A percentile compares a stretch with the other conserved stretches of the same genome.
These are phyloP conservation scores for Neostapfia colusana DNA, from an alignment of 176 grass and related monocot species.

Conservation along the genomic window DNA sequence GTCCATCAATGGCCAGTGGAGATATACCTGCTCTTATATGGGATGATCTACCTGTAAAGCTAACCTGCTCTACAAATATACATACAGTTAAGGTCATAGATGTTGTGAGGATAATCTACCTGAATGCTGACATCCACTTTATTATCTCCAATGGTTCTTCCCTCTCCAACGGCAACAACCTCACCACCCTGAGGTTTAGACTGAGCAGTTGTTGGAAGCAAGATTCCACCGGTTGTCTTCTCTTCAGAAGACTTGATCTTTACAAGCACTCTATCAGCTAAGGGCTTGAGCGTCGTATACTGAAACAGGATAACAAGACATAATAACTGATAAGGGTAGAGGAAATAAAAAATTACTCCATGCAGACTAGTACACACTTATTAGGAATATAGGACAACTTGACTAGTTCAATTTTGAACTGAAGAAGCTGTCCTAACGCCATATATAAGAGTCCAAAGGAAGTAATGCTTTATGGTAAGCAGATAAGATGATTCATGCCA, in stretches of 20 bases:
- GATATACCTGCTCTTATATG: not conserved
- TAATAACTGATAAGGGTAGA: slow-evolving; percentile 1
- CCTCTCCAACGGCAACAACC: slow-evolving; percentile 74
- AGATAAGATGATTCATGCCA: not conserved
- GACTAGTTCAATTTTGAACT: not conserved
- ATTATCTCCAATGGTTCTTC: slow-evolving; percentile 54
- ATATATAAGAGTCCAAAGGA: not conserved
- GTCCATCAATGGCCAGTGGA: slow-evolving; percentile 1
- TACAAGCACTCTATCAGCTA: slow-evolving; percentile 75
- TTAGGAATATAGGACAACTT: not conserved
- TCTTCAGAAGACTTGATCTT: slow-evolving; percentile 79
- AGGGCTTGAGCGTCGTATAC: slow-evolving; percentile 80
- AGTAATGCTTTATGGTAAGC: slow-evolving; percentile 14
- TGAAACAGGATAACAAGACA: slow-evolving; percentile 28
- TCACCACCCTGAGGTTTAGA: slow-evolving; percentile 75
- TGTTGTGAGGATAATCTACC: slow-evolving; percentile 48
- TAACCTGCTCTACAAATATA: not conserved
- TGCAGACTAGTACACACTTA: not conserved
- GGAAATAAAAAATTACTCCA: not conserved
- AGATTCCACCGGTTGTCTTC: slow-evolving; percentile 73
- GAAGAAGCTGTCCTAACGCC: not conserved
- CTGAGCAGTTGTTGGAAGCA: slow-evolving; percentile 62
- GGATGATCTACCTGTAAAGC: not conserved
- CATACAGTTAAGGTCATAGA: not conserved
- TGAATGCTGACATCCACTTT: slow-evolving; percentile 61